Base-by-base conservation (phyloP, 352 stramenopile species). In the Pythium periplocum region DNA sequence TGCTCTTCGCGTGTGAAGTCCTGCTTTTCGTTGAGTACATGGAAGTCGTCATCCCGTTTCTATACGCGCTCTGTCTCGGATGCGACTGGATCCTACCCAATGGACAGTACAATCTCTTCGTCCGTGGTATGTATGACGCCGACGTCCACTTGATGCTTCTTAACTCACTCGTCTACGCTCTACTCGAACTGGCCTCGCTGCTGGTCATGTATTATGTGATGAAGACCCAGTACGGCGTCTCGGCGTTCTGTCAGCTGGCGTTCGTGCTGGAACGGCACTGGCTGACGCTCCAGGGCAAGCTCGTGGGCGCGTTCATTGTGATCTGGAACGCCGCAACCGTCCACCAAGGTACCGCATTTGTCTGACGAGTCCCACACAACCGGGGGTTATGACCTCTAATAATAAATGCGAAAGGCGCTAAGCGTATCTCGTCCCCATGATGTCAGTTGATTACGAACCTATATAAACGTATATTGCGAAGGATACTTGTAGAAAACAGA, bases 221-320 rank as follows among this genome's bases (percentile, higher is more conserved):
- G n/a, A 41, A 59, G 9, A 45, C 42, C 11, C 59, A 61, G 41
- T 65, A 74, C 33, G 56, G 59, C 8, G 36, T 78, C 26, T 59
- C 54, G 4, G 35, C 58, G 30, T 55, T 69, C 4, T 57, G 64
- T 40, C 64, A 73, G 40, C 53, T 79, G 2, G 54, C 62, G 26
- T 76, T 74, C 34, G 56, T 69, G 31, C 33, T 79, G 38, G 58
- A 66, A 36, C 54, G 56, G 10, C 67, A 76, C 58, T 78, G 62
- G 60, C 47, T 64, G 26, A 53, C 61, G 11, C 41, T 62, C 3
- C 69, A 82, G 54, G 64, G 50, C 50, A 82, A 77, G 55, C 58
- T 73, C 3, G 42, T 78, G 4, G 55, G 53, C 4, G 11, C 45
- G 35, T 61, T 66, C 47, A 57, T 61, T 10, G 37, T 61, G 6